phyloP scores from a whole-genome alignment of 306 rosid genomes.

The Pterocarpus santalinus region DNA sequence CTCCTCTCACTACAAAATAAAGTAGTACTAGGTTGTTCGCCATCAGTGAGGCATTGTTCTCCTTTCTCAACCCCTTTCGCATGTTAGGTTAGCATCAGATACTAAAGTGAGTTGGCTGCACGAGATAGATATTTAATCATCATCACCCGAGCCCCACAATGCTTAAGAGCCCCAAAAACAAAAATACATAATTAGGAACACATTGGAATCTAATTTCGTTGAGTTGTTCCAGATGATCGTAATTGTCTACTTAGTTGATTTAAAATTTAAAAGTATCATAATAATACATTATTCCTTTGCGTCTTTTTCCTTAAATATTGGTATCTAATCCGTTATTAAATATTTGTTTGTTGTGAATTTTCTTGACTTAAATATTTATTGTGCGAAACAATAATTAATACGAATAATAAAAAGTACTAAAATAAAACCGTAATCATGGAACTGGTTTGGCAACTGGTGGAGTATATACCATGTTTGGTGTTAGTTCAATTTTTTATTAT shows the following conservation, averaged over 20 bases:
- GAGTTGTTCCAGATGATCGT: not conserved
- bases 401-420: not conserved
- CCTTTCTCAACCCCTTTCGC: constrained; percentile 34
- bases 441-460: not conserved
- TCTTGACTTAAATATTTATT: not conserved
- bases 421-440: not conserved
- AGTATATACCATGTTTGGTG: not conserved
- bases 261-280: not conserved
- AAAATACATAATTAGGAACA: not conserved
- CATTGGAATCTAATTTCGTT: constrained; percentile 2
- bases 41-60: constrained; percentile 55
- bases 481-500: not conserved
- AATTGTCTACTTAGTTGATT: not conserved
- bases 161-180: not conserved
- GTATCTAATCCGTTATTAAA: not conserved
- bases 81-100: not conserved
- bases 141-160: constrained; percentile 13
- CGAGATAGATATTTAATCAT: constrained; percentile 32
- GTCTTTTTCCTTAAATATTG: not conserved
- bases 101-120: constrained; percentile 37
- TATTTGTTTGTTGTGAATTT: not conserved
- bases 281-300: not conserved
- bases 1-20: constrained; percentile 43
- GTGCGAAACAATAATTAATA: not conserved
- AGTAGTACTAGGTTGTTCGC: constrained; percentile 91